These are phyloP conservation scores for Lathyrus tuberosus DNA, from an alignment of 306 rosid species.

Conservation along the genomic window DNA sequence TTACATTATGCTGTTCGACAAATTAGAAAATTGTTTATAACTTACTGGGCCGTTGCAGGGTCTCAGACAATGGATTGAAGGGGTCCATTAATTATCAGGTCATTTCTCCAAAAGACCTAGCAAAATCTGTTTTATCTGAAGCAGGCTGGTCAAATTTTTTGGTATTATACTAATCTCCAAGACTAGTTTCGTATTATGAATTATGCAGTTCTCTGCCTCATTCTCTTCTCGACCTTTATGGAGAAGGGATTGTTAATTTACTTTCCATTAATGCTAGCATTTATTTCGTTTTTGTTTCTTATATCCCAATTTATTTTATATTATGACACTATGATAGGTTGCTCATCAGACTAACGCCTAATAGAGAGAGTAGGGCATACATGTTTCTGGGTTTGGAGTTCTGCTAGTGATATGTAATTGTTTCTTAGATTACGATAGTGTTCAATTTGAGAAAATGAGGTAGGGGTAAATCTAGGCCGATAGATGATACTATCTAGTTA, in stretches of 20 bases:
- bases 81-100: conserved; percentile 72
- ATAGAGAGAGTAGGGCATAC: no score
- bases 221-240: conserved; percentile 9
- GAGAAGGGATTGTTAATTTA: background rate
- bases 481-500: no score
- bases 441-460: no score
- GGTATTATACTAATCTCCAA: conserved; percentile 54
- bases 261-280: conserved; percentile 6
- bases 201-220: conserved; percentile 10
- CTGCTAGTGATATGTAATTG: no score
- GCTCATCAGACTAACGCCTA: no score
- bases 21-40: conserved; percentile 25
- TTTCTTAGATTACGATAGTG: no score
- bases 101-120: conserved; percentile 73
- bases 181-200: conserved; percentile 17
- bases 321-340: no score
- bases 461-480: no score
- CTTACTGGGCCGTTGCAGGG: conserved; percentile 44
- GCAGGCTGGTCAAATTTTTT: conserved; percentile 85
- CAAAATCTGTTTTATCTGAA: conserved; percentile 66
- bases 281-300: conserved; percentile 12
- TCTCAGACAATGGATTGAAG: conserved; percentile 48
- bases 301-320: no score
- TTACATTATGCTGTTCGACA: conserved; percentile 1
- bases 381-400: no score